Evolutionary conservation across 495 filamentous ascomycete species (phyloP), one percentile per base, ranked within the genome.

Genomic region (Aspergillus sclerotiicarbonarius): DNA sequence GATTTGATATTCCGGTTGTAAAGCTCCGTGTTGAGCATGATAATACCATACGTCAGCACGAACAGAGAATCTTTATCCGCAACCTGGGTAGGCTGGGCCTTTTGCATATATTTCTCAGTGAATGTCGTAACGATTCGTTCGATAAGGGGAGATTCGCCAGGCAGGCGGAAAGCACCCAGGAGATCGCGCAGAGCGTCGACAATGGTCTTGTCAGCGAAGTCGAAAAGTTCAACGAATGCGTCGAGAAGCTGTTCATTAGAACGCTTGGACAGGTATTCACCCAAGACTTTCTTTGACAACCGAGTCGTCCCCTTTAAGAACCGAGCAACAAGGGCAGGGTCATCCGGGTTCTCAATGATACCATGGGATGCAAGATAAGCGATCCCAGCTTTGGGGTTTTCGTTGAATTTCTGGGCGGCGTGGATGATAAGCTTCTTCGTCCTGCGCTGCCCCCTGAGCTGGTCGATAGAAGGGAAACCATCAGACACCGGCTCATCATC

Each of bases 11-110:
- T 98, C 3, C 92, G 90, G 67, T 94, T 98, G 68, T 98, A 93
- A 60, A 92, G 88, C 61, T 98, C 94, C 4, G 94, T 94, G 63
- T 96, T 96, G 57, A 96, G 76, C 85, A 96, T 90, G 70, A 99
- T 96, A 63, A 97, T 96, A 16, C 90, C 94, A 69, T 98, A 99
- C 0, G 90, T 93, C 45, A 99, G 79, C 37, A 98, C 80, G 66
- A 87, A 97, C 21, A 93, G 82, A n/a, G 91, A 85, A 70, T 98
- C 95, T 59, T 91, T 89, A 67, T 94, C 86, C 3, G 85, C 88
- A 58, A 99, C 83, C n/a, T 82, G 86, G 53, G 89, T 82, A 0
- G 90, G 89, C 12, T 83, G 79, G 3, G 78, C 81, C 60, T 83
- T 84, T n/a, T 83, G 74, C 69, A 86, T 91, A 69, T 96, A 99